phyloP scores from a whole-genome alignment of 2,329 filamentous ascomycete species.

The Alternaria infectoria region DNA sequence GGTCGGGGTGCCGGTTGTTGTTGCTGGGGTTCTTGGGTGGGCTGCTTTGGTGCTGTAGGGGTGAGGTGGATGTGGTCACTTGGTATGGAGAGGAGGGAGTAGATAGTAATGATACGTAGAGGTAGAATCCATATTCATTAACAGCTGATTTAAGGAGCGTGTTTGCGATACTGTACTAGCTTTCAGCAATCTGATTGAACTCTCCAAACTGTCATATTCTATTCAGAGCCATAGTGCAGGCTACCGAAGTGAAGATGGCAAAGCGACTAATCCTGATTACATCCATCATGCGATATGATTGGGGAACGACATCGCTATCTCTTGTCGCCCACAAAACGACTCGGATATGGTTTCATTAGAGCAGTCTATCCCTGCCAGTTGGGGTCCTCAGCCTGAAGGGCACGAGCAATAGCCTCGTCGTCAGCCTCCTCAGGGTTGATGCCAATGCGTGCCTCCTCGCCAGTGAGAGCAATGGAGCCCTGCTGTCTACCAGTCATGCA shows the following conservation, averaged over 20 bases:
- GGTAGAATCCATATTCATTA: not conserved
- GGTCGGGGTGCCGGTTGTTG: constrained; percentile 16
- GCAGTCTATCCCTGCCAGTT: constrained; percentile 20
- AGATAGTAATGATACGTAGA: not conserved
- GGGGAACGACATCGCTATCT: too few relatives aligned
- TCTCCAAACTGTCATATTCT: not conserved
- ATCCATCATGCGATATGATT: too few relatives aligned
- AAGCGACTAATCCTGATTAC: not conserved
- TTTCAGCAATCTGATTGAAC: not conserved
- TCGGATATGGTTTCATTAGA: too few relatives aligned
- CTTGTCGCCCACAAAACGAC: not conserved
- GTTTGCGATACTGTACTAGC: not conserved
- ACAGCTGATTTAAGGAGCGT: not conserved
- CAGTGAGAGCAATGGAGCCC: constrained; percentile 29
- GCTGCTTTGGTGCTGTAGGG: constrained; percentile 27
- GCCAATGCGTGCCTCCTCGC: constrained; percentile 27
- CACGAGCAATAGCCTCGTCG: constrained; percentile 28
- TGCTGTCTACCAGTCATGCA: constrained; percentile 29
- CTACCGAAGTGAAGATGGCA: not conserved
- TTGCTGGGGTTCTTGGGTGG: constrained; percentile 27
- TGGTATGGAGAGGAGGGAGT: not conserved
- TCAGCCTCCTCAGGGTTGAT: constrained; percentile 12
- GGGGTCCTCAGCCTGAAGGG: constrained; percentile 26
- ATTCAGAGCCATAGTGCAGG: not conserved
- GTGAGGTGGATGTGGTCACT: too few relatives aligned